Percentiles rank a stretch among this genome's conserved stretches.
Evolutionary conservation across 1,284 basidiomycete genomes (phyloP).

Genomic region (Phaffia rhodozyma): DNA sequence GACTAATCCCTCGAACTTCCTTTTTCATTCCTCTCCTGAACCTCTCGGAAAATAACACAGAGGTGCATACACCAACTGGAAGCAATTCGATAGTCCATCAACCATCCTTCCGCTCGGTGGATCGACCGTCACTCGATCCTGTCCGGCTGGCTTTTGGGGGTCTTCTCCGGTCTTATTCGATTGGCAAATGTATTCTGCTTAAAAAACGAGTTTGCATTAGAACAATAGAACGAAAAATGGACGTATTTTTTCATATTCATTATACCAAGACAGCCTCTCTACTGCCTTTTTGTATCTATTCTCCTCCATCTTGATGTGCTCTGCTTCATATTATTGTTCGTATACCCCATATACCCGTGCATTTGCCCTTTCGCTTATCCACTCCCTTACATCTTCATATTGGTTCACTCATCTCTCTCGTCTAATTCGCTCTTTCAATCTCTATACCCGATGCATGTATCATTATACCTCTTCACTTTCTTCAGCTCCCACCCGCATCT

Average conservation of each 20-base stretch:
- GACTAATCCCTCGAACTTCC: neutral
- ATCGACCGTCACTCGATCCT: neutral
- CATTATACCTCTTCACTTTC: neutral
- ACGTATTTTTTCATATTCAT: too few relatives aligned
- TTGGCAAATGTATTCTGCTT: conserved; percentile 10
- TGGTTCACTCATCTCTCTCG: neutral
- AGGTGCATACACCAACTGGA: neutral
- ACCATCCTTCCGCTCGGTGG: neutral
- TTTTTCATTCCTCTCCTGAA: too few relatives aligned
- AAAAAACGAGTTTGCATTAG: neutral
- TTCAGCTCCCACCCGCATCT: neutral
- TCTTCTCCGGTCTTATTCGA: conserved; percentile 4
- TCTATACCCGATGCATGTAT: neutral
- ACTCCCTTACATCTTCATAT: neutral
- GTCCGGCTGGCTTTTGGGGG: conserved; percentile 9
- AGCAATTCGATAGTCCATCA: neutral
- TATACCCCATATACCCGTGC: too few relatives aligned
- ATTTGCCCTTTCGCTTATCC: neutral
- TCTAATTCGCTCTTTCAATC: neutral
- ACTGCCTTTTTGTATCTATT: too few relatives aligned
- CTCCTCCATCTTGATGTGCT: too few relatives aligned
- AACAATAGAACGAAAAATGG: neutral
- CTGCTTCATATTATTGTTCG: too few relatives aligned
- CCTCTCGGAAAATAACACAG: neutral
- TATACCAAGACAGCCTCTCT: too few relatives aligned